A percentile compares a stretch with the other conserved stretches of the same genome.
Evolutionary conservation across 2,329 filamentous ascomycete species (phyloP).

Genomic region (Aspergillus versicolor): DNA sequence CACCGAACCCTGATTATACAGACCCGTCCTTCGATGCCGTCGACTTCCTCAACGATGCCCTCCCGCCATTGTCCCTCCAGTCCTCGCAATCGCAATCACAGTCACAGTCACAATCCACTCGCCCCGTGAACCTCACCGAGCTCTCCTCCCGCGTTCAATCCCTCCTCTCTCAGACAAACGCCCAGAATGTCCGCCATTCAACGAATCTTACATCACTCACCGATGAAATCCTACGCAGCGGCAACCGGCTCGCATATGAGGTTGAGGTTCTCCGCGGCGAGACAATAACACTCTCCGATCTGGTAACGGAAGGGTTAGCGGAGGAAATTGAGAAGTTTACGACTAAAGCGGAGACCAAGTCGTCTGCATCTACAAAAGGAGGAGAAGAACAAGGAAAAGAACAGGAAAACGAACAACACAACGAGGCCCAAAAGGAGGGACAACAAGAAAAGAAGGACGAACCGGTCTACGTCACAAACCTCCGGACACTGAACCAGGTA

Average conservation of each 20-base stretch:
- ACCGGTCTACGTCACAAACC: constrained; percentile 70
- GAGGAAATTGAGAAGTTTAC: constrained; percentile 73
- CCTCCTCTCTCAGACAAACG: constrained; percentile 82
- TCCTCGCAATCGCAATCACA: constrained; percentile 36
- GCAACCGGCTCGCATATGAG: constrained; percentile 86
- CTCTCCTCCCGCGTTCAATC: constrained; percentile 78
- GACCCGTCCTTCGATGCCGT: constrained; percentile 76
- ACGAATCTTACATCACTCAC: constrained; percentile 82
- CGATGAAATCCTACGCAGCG: constrained; percentile 89
- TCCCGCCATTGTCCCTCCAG: constrained; percentile 65
- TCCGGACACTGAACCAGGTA: constrained; percentile 80
- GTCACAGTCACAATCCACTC: not conserved
- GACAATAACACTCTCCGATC: constrained; percentile 75
- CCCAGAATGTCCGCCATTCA: constrained; percentile 80
- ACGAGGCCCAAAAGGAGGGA: not conserved
- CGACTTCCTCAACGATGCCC: constrained; percentile 76
- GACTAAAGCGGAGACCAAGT: constrained; percentile 30
- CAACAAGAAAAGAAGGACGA: constrained; percentile 37
- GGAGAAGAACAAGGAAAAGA: constrained; percentile 5
- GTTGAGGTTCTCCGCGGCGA: constrained; percentile 92
- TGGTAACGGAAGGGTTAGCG: constrained; percentile 69
- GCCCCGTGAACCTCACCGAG: constrained; percentile 64
- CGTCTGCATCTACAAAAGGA: not conserved
- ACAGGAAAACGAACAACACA: not conserved
- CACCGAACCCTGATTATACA: constrained; percentile 67